Percentiles rank a stretch among this genome's conserved stretches.
Evolutionary conservation across 768 basidiomycete species (phyloP).

Genomic region (Xerocomellus dryophilus): DNA sequence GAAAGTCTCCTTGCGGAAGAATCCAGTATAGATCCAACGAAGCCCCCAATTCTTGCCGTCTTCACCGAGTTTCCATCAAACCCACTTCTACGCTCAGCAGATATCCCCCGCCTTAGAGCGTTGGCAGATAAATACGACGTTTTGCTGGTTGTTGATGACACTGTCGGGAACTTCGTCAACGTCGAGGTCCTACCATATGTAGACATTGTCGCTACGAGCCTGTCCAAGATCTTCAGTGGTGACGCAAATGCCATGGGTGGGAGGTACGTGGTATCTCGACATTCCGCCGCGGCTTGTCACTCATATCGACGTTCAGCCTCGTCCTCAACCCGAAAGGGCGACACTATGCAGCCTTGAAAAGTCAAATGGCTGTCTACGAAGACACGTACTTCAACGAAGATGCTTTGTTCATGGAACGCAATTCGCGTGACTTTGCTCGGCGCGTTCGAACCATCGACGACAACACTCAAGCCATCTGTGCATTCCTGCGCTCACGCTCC

Average conservation of each 20-base stretch:
- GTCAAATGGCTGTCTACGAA: constrained; percentile 62
- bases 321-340: constrained; percentile 79
- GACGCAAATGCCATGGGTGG: constrained; percentile 97
- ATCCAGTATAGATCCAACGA: constrained; percentile 33
- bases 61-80: constrained; percentile 97
- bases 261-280: constrained; percentile 53
- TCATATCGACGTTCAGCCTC: constrained; percentile 48
- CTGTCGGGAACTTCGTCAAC: constrained; percentile 91
- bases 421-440: constrained; percentile 85
- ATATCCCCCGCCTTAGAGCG: constrained; percentile 67
- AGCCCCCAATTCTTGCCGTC: constrained; percentile 69
- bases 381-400: constrained; percentile 90
- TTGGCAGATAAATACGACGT: constrained; percentile 90
- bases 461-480: constrained; percentile 82
- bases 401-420: constrained; percentile 95
- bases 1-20: constrained; percentile 57
- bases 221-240: constrained; percentile 94
- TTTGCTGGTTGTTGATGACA: constrained; percentile 88
- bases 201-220: constrained; percentile 87
- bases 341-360: constrained; percentile 66
- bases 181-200: constrained; percentile 84
- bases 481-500: constrained; percentile 65
- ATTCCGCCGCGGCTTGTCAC: neutral
- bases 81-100: constrained; percentile 82
- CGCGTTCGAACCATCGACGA: constrained; percentile 75